phyloP scores from a whole-genome alignment of 352 stramenopile genomes.

The Phytophthora podocarpi region DNA sequence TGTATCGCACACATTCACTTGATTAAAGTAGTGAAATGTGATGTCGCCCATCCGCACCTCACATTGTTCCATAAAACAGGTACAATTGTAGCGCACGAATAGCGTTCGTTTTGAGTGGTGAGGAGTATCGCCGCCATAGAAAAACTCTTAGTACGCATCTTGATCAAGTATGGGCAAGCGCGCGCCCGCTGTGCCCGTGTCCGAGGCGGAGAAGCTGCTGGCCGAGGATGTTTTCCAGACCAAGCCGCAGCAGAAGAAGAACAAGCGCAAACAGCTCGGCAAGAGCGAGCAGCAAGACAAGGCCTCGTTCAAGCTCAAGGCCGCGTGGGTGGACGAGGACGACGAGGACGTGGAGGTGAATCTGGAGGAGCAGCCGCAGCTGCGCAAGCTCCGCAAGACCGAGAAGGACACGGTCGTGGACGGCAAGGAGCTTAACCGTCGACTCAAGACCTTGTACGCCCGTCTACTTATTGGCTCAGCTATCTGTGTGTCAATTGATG shows the following conservation, averaged over 20 bases:
- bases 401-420: constrained; percentile 69
- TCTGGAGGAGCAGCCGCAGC: constrained; percentile 64
- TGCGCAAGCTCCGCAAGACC: constrained; percentile 87
- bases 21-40: constrained; percentile 4
- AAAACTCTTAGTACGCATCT: constrained; percentile 5
- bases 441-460: constrained; percentile 86
- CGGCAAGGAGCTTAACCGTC: constrained; percentile 76
- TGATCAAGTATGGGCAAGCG: constrained; percentile 55
- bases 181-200: constrained; percentile 22
- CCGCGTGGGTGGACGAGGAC: constrained; percentile 90
- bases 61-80: neutral
- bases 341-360: constrained; percentile 77
- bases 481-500: too few species aligned
- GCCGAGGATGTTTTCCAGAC: constrained; percentile 60
- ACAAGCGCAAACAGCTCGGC: constrained; percentile 37
- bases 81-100: neutral
- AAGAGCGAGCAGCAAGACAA: constrained; percentile 21
- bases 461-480: constrained; percentile 7
- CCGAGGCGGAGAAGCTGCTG: constrained; percentile 58
- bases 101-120: constrained; percentile 28
- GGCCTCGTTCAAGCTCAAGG: constrained; percentile 31
- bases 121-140: constrained; percentile 17
- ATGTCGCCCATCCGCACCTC: constrained; percentile 14
- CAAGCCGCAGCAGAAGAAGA: constrained; percentile 23
- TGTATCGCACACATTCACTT: constrained; percentile 1